Conservation (phyloP, 345 rosid genomes). For the Aquilaria malaccensis region DNA sequence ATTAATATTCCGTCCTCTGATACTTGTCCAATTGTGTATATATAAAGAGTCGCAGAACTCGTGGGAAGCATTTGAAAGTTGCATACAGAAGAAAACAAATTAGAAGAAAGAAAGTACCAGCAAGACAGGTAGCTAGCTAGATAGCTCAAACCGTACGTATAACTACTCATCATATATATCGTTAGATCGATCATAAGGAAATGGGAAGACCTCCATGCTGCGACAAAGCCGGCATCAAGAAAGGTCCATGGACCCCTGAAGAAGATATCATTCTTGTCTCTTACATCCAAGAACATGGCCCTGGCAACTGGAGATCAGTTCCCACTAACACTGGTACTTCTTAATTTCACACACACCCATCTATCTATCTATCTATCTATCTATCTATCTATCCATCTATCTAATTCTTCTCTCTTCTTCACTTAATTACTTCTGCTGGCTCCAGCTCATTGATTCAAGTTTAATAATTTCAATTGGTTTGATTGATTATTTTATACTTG, state of each 20-base stretch:
- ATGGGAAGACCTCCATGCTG: constrained; percentile 98
- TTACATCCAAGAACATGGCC: constrained; percentile 93
- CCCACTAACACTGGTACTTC: constrained; percentile 80
- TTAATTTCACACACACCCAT: background rate
- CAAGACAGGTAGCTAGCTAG: background rate
- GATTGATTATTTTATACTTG: background rate
- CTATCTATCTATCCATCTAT: background rate
- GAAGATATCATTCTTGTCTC: constrained; percentile 91
- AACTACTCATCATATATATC: too few species aligned
- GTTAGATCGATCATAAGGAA: background rate
- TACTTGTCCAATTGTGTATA: constrained; percentile 16
- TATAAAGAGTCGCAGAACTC: constrained; percentile 17
- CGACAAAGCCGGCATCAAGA: constrained; percentile 83
- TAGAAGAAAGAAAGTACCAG: constrained; percentile 10
- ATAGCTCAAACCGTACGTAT: too few species aligned
- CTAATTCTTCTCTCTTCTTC: constrained; percentile 6
- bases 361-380: too few species aligned
- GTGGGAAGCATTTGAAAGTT: constrained; percentile 23
- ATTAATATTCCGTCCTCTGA: constrained; percentile 22
- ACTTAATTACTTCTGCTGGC: background rate
- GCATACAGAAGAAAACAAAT: constrained; percentile 14
- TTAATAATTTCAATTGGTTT: background rate
- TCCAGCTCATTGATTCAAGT: background rate
- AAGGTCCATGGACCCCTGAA: constrained; percentile 99
- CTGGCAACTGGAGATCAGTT: constrained; percentile 97